These are phyloP conservation scores for Kalaharituber pfeilii DNA, from an alignment of 2,329 filamentous ascomycete species.

Conservation along the genomic window DNA sequence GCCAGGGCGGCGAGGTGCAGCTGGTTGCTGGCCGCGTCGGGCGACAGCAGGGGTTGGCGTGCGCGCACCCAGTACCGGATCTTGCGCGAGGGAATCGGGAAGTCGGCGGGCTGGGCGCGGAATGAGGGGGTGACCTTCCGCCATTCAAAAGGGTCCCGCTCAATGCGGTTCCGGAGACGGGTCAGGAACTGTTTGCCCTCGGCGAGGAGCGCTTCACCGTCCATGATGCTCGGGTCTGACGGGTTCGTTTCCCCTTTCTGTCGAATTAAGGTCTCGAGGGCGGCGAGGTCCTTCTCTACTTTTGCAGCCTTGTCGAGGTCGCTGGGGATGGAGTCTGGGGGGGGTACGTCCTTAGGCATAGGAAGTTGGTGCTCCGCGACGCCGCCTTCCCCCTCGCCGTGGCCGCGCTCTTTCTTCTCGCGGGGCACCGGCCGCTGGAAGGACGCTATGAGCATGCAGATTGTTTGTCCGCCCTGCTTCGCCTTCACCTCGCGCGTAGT, in stretches of 20 bases:
- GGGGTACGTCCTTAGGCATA: slow-evolving; percentile 34
- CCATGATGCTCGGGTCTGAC: slow-evolving; percentile 29
- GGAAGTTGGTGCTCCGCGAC: slow-evolving; percentile 47
- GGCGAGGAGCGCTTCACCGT: slow-evolving; percentile 31
- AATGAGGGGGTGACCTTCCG: slow-evolving; percentile 40
- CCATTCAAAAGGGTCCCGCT: slow-evolving; percentile 39
- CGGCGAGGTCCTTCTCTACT: background rate
- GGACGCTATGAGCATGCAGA: slow-evolving; percentile 89
- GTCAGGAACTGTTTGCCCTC: slow-evolving; percentile 23
- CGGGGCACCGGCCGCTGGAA: slow-evolving; percentile 48
- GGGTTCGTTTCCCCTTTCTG: background rate
- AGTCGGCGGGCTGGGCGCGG: slow-evolving; percentile 30
- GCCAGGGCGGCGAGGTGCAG: slow-evolving; percentile 77
- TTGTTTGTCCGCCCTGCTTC: slow-evolving; percentile 66
- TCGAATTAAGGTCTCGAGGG: background rate
- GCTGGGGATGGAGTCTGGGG: slow-evolving; percentile 26
- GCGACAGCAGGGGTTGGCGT: slow-evolving; percentile 52
- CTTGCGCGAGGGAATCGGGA: slow-evolving; percentile 30
- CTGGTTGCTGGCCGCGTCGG: slow-evolving; percentile 45
- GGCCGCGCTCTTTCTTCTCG: slow-evolving; percentile 34
- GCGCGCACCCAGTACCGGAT: slow-evolving; percentile 59
- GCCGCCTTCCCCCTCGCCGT: slow-evolving; percentile 24
- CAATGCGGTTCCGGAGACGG: slow-evolving; percentile 22
- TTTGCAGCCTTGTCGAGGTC: slow-evolving; percentile 31
- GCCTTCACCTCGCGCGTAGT: slow-evolving; percentile 93